Evolutionary conservation across 352 stramenopile species (phyloP), one percentile per base, ranked within the genome.

Genomic region (Plasmopara viticola): DNA sequence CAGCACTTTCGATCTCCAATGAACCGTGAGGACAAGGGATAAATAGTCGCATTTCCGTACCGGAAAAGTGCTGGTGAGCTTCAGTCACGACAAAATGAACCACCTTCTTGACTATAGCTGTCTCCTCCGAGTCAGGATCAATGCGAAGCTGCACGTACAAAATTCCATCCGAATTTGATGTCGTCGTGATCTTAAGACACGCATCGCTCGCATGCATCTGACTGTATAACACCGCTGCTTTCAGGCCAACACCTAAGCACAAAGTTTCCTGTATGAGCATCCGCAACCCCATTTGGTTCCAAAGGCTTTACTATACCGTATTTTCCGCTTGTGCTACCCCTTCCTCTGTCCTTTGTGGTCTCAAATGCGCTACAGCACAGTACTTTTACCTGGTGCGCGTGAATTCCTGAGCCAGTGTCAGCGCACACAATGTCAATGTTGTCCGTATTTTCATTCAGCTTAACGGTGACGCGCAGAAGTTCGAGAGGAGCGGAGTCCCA

Each of bases 201-300:
- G 66, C 68, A 8, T 55, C 48, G 5, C 38, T 48, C 2, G 61
- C 40, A 47, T 86, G 53, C 8, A 75, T 55, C 44, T 93, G 82
- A 38, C 75, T 87, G 63, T 90, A 90, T 9, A 90, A 51, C 42
- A 86, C 63, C 10, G 82, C 82, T 5, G 75, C 79, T 60, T 93
- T 93, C 30, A 93, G 57, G 0, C 82, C 82, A 35, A 93, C 56
- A 33, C 81, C 81, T 88, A 31, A 48, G 53, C 13, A 25, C 51
- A 17, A 6, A 41, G n/a, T 52, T 35, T 0, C 9, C 42, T 5
- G 8, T 15, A 33, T 48, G n/a, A 48, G 43, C 15, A 9, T 17
- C 41, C 39, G 15, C 14, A 41, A 9, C 29, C 14, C 17, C n/a
- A 49, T 35, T 40, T 17, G 14, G 10, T 29, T 2, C 10, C 0